phyloP scores from a whole-genome alignment of 73 alveolate species.

The Tetrahymena thermophila region DNA sequence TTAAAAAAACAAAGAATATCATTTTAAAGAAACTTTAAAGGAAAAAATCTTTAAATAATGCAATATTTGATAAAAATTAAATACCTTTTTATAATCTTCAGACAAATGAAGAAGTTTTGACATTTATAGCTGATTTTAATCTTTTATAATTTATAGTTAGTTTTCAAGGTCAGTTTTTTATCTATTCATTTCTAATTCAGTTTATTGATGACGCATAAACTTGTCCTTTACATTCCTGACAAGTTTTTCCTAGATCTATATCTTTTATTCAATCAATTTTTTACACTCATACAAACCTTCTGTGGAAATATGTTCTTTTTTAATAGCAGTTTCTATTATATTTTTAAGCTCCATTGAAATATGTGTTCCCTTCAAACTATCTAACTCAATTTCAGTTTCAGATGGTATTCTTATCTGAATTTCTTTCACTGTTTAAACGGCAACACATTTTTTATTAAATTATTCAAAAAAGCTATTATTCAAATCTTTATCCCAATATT shows the following conservation, averaged over 20 bases:
- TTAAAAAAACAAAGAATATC: no score
- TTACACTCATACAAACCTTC: neutral
- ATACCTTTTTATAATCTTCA: neutral
- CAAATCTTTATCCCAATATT: neutral
- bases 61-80: neutral
- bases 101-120: neutral
- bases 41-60: no score
- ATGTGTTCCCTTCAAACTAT: neutral
- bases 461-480: neutral
- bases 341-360: neutral
- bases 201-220: neutral
- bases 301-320: neutral
- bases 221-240: neutral
- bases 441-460: neutral
- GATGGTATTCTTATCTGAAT: neutral
- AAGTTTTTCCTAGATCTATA: neutral
- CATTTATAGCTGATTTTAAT: neutral
- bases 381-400: neutral
- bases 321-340: neutral
- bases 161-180: neutral
- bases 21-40: no score
- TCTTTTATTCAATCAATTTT: neutral
- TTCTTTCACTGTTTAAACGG: neutral
- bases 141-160: neutral
- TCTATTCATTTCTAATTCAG: neutral